Base-by-base conservation (phyloP, 768 basidiomycete genomes). In the Termitomyces sp. region DNA sequence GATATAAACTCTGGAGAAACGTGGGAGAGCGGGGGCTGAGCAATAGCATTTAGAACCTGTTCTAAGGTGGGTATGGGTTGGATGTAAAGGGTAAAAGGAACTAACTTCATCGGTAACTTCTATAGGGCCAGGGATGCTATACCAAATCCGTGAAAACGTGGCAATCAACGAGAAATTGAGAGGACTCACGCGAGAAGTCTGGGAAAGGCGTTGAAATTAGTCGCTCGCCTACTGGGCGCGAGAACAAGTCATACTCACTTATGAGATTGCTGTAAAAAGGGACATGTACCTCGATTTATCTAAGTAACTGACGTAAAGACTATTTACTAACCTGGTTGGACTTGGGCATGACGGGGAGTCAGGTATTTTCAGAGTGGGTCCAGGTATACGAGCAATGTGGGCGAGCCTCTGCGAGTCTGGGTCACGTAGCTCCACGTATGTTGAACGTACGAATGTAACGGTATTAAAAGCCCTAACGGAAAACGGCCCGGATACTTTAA, bases 1-100 rank as follows among this genome's bases (percentile, higher is more conserved):
- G 84, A 78, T 20, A 89, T 80, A 67, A 96, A 94, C 28, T 88
- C 89, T 11, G 85, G 83, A n/a, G 88, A 85, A 66, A 91, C 84
- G 71, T 94, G 92, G 45, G 87, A 88, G 72, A 90, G 74, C 44
- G 85, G 82, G 1, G 89, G 89, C 60, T 87, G 88, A 1, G 92
- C 91, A 70, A 94, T 91, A 63, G 91, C 89, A 58, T 75, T 79
- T 63, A 94, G 85, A 57, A 95, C 92, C 76, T 85, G 47, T 32
- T 40, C 13, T 20, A 8, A 35, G 24, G 4, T 28, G 26, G 35
- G 41, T 32, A 20, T 3, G 3, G 2, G 26, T 30, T n/a, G 14
- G 45, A 50, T 33, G 16, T 22, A 56, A 49, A 30, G n/a, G 7
- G n/a, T 7, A 47, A 9, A 36, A 43, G 30, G 10, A 20, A 40